A percentile compares a stretch with the other conserved stretches of the same genome.
Evolutionary conservation across 352 stramenopile genomes (phyloP).

Genomic region (Phytophthora macrochlamydospora): DNA sequence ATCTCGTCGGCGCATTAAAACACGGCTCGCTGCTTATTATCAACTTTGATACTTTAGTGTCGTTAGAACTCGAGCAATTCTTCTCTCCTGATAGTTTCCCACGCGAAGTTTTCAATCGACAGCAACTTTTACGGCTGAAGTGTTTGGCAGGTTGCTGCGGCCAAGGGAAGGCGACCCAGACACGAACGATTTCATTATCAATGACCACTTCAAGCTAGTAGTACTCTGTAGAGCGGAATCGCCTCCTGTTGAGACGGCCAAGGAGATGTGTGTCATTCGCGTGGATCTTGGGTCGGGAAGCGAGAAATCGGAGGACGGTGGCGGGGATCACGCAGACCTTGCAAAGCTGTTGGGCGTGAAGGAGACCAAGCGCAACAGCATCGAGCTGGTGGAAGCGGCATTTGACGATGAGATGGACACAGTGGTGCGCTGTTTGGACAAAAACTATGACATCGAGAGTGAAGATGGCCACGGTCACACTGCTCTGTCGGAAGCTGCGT

Average conservation of each 20-base stretch:
- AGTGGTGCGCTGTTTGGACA: constrained; percentile 72
- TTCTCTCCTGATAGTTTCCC: constrained; percentile 77
- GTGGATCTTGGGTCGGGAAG: constrained; percentile 36
- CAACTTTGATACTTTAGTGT: constrained; percentile 72
- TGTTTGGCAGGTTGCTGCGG: constrained; percentile 55
- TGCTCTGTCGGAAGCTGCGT: constrained; percentile 84
- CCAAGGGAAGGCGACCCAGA: constrained; percentile 56
- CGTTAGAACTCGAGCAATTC: constrained; percentile 79
- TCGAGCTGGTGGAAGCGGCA: constrained; percentile 86
- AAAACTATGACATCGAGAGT: constrained; percentile 90
- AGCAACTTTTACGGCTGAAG: constrained; percentile 70
- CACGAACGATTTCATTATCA: constrained; percentile 67
- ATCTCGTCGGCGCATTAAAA: constrained; percentile 76
- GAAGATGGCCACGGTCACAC: constrained; percentile 88
- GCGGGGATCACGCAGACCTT: constrained; percentile 32
- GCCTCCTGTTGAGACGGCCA: constrained; percentile 55
- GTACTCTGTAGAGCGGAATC: constrained; percentile 58
- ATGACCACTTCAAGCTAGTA: constrained; percentile 89
- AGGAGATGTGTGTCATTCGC: constrained; percentile 71
- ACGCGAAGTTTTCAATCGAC: constrained; percentile 66
- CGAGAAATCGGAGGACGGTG: neutral
- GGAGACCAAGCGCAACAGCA: constrained; percentile 74
- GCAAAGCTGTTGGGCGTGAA: constrained; percentile 61
- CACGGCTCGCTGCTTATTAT: constrained; percentile 78
- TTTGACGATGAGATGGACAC: constrained; percentile 88